These are phyloP conservation scores for Candida coleopterorum DNA, from an alignment of 805 yeast species.

Conservation along the genomic window DNA sequence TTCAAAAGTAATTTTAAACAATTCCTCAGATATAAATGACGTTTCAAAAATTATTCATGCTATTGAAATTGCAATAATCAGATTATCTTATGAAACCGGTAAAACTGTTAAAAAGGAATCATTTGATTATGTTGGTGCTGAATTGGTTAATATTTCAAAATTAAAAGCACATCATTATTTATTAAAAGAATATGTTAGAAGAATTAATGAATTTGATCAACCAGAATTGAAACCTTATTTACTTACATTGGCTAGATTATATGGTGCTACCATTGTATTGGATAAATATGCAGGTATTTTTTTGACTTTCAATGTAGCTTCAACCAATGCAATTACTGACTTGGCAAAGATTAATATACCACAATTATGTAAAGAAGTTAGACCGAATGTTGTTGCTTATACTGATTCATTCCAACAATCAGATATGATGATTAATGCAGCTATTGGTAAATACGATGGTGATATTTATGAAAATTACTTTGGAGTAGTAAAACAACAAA, in stretches of 20 bases:
- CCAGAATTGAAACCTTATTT: constrained; percentile 25
- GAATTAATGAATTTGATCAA: constrained; percentile 19
- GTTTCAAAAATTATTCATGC: constrained; percentile 30
- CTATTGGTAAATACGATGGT: constrained; percentile 40
- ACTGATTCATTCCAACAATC: constrained; percentile 42
- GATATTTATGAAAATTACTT: constrained; percentile 42
- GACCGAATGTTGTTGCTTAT: constrained; percentile 38
- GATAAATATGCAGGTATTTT: constrained; percentile 34
- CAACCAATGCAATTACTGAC: constrained; percentile 23
- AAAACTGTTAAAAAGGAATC: constrained; percentile 16
- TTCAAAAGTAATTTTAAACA: constrained; percentile 27
- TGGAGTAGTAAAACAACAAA: constrained; percentile 28
- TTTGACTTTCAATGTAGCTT: constrained; percentile 31
- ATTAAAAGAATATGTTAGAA: constrained; percentile 25
- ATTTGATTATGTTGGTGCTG: constrained; percentile 34
- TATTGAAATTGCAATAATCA: constrained; percentile 37
- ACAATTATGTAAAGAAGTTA: constrained; percentile 28
- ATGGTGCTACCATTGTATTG: constrained; percentile 27
- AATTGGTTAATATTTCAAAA: constrained; percentile 37
- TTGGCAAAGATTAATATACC: constrained; percentile 25
- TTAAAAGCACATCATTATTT: constrained; percentile 41
- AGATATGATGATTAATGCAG: constrained; percentile 39
- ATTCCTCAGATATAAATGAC: constrained; percentile 22
- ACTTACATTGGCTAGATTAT: constrained; percentile 28
- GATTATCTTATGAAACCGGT: constrained; percentile 27